Evolutionary conservation across 2,329 filamentous ascomycete species (phyloP), one percentile per base, ranked within the genome.

Genomic region (Neocatenulostroma microsporum): DNA sequence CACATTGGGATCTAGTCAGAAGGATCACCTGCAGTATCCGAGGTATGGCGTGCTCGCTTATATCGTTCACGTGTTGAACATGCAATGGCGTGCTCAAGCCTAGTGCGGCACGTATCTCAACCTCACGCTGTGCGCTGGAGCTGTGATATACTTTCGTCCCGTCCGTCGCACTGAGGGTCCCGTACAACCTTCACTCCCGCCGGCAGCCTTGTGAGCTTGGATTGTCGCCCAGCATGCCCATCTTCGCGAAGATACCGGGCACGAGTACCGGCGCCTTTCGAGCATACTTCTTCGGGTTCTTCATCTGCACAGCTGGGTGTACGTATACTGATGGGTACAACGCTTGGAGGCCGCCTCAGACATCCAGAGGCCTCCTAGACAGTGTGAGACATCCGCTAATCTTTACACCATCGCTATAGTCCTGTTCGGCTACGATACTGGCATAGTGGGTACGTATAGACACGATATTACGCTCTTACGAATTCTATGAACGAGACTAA

Each of bases 371-470:
- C n/a, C n/a, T n/a, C n/a, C n/a, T n/a, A n/a, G n/a, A n/a, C n/a
- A n/a, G n/a, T n/a, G n/a, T n/a, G n/a, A n/a, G n/a, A n/a, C n/a
- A n/a, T n/a, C n/a, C n/a, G n/a, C n/a, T n/a, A n/a, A n/a, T n/a
- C n/a, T n/a, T n/a, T n/a, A n/a, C n/a, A n/a, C n/a, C n/a, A n/a
- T n/a, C n/a, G n/a, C n/a, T n/a, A n/a, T n/a, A n/a, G n/a, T 43
- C 25, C 32, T 43, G 9, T 53, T 52, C 34, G 65, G 65, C 20
- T 69, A 68, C 47, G 65, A 69, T 39, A 62, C 58, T 25, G 65
- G 66, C 39, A 67, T 67, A 43, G 54, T 45, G 45, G 50, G 35
- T 30, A 31, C 54, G 58, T 38, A 25, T 33, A 23, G 17, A 12
- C 13, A 12, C 7, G 5, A 8, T 5, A 20, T 29, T 44, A 23